Conservation (phyloP, 805 yeast species). For the Candida golubevii region DNA sequence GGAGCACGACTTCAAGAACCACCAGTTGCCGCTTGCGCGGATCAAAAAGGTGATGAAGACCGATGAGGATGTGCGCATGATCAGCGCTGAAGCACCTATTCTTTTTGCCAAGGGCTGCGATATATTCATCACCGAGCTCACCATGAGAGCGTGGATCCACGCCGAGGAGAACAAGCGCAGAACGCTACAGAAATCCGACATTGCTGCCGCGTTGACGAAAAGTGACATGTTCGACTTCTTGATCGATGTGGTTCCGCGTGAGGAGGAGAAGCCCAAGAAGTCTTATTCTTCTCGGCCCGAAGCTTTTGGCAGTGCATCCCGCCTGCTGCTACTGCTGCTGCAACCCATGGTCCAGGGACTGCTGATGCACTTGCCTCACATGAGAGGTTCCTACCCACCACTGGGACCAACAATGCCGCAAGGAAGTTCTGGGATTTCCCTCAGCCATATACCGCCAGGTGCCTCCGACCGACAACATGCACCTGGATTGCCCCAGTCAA, state of each 20-base stretch:
- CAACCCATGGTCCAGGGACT: conserved; percentile 14
- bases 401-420: neutral
- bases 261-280: conserved; percentile 60
- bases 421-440: neutral
- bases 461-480: neutral
- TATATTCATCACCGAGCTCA: conserved; percentile 90
- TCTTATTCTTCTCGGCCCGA: conserved; percentile 22
- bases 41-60: conserved; percentile 98
- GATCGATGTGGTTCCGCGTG: conserved; percentile 93
- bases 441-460: neutral
- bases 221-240: conserved; percentile 96
- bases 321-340: conserved; percentile 10
- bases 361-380: conserved; percentile 7
- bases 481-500: too few relatives aligned
- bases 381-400: neutral
- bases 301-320: conserved; percentile 13
- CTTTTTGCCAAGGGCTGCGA: conserved; percentile 98
- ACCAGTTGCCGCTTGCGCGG: conserved; percentile 91
- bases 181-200: conserved; percentile 89
- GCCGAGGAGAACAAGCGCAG: conserved; percentile 95
- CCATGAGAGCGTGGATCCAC: conserved; percentile 99
- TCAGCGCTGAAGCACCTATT: conserved; percentile 97
- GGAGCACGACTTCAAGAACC: conserved; percentile 88
- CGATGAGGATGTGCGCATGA: conserved; percentile 96
- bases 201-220: conserved; percentile 90